Percentiles rank a stretch among this genome's conserved stretches.
These are phyloP conservation scores for Papiliotrema flavescens DNA, from an alignment of 1,284 basidiomycete genomes.

Conservation along the genomic window DNA sequence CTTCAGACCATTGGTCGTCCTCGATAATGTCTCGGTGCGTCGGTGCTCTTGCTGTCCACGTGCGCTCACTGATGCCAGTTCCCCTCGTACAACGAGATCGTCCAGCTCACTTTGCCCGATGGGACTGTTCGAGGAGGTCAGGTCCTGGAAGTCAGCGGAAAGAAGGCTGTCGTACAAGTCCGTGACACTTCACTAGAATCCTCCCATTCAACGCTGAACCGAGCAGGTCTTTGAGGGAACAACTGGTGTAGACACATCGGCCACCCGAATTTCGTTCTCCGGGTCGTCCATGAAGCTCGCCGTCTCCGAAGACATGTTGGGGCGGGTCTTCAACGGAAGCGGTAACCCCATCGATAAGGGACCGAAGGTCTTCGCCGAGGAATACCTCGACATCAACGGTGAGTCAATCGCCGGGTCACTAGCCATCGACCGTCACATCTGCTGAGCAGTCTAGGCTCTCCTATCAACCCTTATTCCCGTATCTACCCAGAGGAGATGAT, in stretches of 20 bases:
- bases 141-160: conserved; percentile 96
- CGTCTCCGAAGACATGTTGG: conserved; percentile 99
- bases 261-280: conserved; percentile 97
- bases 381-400: conserved; percentile 99
- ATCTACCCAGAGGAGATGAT: conserved; percentile 99
- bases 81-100: conserved; percentile 99
- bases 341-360: conserved; percentile 98
- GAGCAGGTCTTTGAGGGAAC: conserved; percentile 89
- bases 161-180: conserved; percentile 94
- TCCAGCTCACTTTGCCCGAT: conserved; percentile 92
- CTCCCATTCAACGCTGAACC: not conserved
- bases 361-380: conserved; percentile 98
- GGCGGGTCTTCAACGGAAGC: conserved; percentile 98
- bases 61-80: conserved; percentile 57
- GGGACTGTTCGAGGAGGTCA: conserved; percentile 93
- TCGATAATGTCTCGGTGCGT: conserved; percentile 95
- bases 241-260: conserved; percentile 86
- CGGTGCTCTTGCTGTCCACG: not conserved
- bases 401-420: conserved; percentile 38
- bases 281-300: conserved; percentile 98
- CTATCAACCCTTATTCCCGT: conserved; percentile 98
- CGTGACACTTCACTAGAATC: not conserved
- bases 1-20: conserved; percentile 80
- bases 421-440: conserved; percentile 3
- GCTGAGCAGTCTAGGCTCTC: conserved; percentile 64